A percentile compares a stretch with the other conserved stretches of the same genome.
Conservation (phyloP, 2,329 filamentous ascomycete genomes). For the Pyrenochaeta sp. region DNA sequence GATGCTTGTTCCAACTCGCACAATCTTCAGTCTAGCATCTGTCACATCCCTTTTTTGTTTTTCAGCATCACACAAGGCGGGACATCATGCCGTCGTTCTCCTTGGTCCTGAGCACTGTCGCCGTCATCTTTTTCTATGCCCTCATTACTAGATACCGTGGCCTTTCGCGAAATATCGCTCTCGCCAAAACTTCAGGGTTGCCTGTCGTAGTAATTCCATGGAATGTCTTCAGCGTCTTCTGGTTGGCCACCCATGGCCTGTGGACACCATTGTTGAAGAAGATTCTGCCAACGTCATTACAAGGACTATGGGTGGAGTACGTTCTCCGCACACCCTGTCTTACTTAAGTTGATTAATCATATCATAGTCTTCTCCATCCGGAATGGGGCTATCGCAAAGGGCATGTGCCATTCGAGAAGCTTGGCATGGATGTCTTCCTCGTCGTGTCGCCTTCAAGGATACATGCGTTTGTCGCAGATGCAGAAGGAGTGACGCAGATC, state of each 20-base stretch:
- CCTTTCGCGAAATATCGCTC: slow-evolving; percentile 52
- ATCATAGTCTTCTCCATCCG: slow-evolving; percentile 61
- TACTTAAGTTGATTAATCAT: background rate
- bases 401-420: slow-evolving; percentile 65
- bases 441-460: slow-evolving; percentile 67
- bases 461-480: slow-evolving; percentile 66
- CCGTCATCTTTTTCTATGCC: slow-evolving; percentile 42
- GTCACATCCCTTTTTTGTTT: background rate
- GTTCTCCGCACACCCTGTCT: slow-evolving; percentile 34
- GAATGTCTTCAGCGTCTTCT: slow-evolving; percentile 61
- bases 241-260: slow-evolving; percentile 64
- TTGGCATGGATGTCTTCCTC: slow-evolving; percentile 70
- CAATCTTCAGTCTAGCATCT: background rate
- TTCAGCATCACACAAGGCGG: background rate
- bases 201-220: slow-evolving; percentile 54
- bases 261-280: slow-evolving; percentile 65
- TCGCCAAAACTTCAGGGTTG: slow-evolving; percentile 57
- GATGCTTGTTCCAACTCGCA: slow-evolving; percentile 4
- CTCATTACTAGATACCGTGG: slow-evolving; percentile 44
- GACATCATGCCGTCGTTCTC: slow-evolving; percentile 35
- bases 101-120: slow-evolving; percentile 34
- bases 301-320: slow-evolving; percentile 68
- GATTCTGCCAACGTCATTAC: slow-evolving; percentile 63
- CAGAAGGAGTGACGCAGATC: slow-evolving; percentile 72
- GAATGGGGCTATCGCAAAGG: slow-evolving; percentile 68